Base-by-base conservation (phyloP, 257 asterid genomes). In the Thymus mandschuricus region DNA sequence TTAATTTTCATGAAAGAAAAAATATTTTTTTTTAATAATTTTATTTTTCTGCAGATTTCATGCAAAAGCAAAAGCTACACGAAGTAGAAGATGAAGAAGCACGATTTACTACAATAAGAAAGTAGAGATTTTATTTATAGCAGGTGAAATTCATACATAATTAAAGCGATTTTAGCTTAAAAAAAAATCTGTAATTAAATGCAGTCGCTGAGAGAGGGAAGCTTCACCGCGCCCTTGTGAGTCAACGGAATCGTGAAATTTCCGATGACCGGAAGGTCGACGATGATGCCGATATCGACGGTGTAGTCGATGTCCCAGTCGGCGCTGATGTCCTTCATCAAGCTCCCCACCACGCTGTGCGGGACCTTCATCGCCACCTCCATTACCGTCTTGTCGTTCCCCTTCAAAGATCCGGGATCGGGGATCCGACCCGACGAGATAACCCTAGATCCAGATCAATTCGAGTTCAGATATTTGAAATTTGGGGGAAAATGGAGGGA, bases 351-450 rank as follows among this genome's bases (percentile, higher is more conserved):
- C 73, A 84, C 86, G 56, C 73, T 83, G 85, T 90, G 90, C 1
- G 97, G 81, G 57, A 90, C 97, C 76, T 84, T 85, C 43, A 83
- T 74, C 13, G 40, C 72, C 40, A 88, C 95, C 7, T 84, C 87
- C 59, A 92, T 12, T 60, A 78, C 11, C 15, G 97, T 92, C 3
- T 74, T 81, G 4, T 83, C 92, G 13, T 80, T 70, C 13, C 82
- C 98, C 74, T 85, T 88, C 75, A 92, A 64, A 10, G 92, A 90
- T 3, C 98, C 98, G 0, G 97, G 98, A 31, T 92, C 98, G 28
- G 96, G 95, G 40, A 92, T 70, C 0, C 10, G 71, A 1, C 98
- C 98, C 3, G 92, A 79, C 3, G 85, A 87, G 8, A 92, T 86
- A 43, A 72, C 86, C 90, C 98, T 92, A 66, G 1, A 56, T 6